phyloP scores from a whole-genome alignment of 2,329 filamentous ascomycete genomes.

The Aspergillus caelatus region DNA sequence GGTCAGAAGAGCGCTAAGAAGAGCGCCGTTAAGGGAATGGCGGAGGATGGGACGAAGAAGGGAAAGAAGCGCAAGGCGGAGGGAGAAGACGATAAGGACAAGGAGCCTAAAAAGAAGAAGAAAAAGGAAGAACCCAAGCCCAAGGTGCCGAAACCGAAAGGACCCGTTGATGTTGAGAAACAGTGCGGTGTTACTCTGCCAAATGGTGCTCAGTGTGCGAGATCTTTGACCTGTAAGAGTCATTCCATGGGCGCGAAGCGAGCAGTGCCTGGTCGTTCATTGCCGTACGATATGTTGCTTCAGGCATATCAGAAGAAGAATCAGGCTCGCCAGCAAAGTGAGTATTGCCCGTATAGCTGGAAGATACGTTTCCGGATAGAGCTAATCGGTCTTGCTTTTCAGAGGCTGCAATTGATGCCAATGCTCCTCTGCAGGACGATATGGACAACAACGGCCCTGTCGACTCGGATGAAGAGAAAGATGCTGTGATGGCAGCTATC shows the following conservation, averaged over 20 bases:
- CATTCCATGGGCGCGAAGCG: slow-evolving; percentile 95
- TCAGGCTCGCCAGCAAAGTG: slow-evolving; percentile 95
- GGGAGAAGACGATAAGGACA: slow-evolving; percentile 68
- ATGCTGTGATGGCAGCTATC: slow-evolving; percentile 80
- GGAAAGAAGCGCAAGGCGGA: slow-evolving; percentile 81
- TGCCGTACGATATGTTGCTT: slow-evolving; percentile 91
- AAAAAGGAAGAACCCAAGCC: slow-evolving; percentile 91
- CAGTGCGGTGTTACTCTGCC: slow-evolving; percentile 87
- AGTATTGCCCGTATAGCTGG: slow-evolving; percentile 39
- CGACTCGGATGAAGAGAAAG: slow-evolving; percentile 93
- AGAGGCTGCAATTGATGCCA: slow-evolving; percentile 94
- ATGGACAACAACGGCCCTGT: slow-evolving; percentile 79
- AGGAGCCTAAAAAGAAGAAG: slow-evolving; percentile 85
- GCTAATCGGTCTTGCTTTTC: slow-evolving; percentile 14
- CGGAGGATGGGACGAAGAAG: slow-evolving; percentile 61
- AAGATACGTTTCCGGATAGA: slow-evolving; percentile 2
- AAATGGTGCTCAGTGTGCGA: slow-evolving; percentile 83
- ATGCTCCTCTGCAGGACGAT: slow-evolving; percentile 85
- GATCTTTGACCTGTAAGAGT: slow-evolving; percentile 89
- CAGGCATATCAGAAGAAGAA: slow-evolving; percentile 96
- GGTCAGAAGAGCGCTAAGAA: slow-evolving; percentile 69
- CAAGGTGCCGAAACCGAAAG: slow-evolving; percentile 83
- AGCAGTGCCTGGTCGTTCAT: slow-evolving; percentile 79
- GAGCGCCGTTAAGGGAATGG: slow-evolving; percentile 54
- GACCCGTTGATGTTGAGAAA: slow-evolving; percentile 89